Evolutionary conservation across 495 filamentous ascomycete genomes (phyloP).

Genomic region (Polyplosphaeria fusca): DNA sequence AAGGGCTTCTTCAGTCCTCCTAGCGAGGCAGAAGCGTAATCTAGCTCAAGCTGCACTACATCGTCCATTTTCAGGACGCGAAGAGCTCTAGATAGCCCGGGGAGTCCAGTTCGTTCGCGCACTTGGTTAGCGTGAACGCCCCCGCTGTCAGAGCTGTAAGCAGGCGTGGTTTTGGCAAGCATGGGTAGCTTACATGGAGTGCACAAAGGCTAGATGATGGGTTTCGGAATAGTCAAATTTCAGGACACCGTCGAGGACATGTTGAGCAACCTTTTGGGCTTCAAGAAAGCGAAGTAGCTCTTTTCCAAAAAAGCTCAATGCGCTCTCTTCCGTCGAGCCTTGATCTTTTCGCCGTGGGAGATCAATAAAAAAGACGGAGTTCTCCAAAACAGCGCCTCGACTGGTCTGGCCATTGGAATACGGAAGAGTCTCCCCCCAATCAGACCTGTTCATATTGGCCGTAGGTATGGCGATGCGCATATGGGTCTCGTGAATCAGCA

Average conservation of each 20-base stretch:
- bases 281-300: slow-evolving; percentile 69
- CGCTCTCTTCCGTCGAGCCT: slow-evolving; percentile 30
- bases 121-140: slow-evolving; percentile 50
- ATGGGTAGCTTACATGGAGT: slow-evolving; percentile 54
- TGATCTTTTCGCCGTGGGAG: slow-evolving; percentile 57
- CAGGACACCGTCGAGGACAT: slow-evolving; percentile 56
- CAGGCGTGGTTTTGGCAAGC: background rate
- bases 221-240: slow-evolving; percentile 77
- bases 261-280: slow-evolving; percentile 62
- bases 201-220: slow-evolving; percentile 67
- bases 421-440: slow-evolving; percentile 83
- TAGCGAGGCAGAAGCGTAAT: slow-evolving; percentile 68
- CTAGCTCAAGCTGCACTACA: slow-evolving; percentile 28
- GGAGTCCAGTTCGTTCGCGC: slow-evolving; percentile 64
- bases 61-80: slow-evolving; percentile 51
- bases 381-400: slow-evolving; percentile 13
- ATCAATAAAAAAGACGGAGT: slow-evolving; percentile 77
- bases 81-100: slow-evolving; percentile 63
- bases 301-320: slow-evolving; percentile 61
- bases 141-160: slow-evolving; percentile 15
- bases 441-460: slow-evolving; percentile 73
- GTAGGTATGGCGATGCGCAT: slow-evolving; percentile 75
- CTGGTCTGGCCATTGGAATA: slow-evolving; percentile 22
- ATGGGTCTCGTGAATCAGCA: slow-evolving; percentile 67
- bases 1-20: slow-evolving; percentile 69